Evolutionary conservation across 2,329 filamentous ascomycete species (phyloP).

Genomic region (Setomelanomma holmii): DNA sequence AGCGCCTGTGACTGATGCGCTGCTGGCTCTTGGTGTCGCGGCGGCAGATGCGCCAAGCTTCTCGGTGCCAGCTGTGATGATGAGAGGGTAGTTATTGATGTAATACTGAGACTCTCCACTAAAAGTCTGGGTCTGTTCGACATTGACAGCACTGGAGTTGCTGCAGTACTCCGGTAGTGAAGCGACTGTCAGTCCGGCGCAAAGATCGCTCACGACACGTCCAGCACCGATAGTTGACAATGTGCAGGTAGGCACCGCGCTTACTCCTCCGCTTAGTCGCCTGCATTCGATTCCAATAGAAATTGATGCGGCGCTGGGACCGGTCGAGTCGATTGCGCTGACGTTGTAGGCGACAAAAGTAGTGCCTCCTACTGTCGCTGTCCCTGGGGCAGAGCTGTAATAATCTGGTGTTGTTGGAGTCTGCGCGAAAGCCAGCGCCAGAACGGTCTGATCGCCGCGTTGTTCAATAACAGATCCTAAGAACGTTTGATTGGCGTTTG

Average conservation of each 20-base stretch:
- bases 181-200: conserved; percentile 7
- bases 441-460: conserved; percentile 25
- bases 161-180: conserved; percentile 14
- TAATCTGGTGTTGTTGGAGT: conserved; percentile 6
- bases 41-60: conserved; percentile 32
- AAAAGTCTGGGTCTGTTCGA: conserved; percentile 14
- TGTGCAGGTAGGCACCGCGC: conserved; percentile 22
- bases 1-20: conserved; percentile 15
- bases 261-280: conserved; percentile 10
- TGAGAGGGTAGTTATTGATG: conserved; percentile 24
- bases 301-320: conserved; percentile 4
- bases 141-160: conserved; percentile 6
- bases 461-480: conserved; percentile 31
- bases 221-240: conserved; percentile 15
- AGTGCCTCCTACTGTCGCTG: conserved; percentile 25
- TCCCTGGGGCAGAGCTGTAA: conserved; percentile 4
- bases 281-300: conserved; percentile 22
- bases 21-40: conserved; percentile 20
- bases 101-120: conserved; percentile 15
- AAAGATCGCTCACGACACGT: conserved; percentile 13
- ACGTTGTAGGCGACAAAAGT: conserved; percentile 24
- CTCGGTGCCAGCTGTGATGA: conserved; percentile 38
- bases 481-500: conserved; percentile 17
- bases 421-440: conserved; percentile 16
- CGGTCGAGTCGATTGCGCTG: conserved; percentile 7